Conservation (phyloP, 202 grass and related monocot species). For the Schoenoplectus triqueter region DNA sequence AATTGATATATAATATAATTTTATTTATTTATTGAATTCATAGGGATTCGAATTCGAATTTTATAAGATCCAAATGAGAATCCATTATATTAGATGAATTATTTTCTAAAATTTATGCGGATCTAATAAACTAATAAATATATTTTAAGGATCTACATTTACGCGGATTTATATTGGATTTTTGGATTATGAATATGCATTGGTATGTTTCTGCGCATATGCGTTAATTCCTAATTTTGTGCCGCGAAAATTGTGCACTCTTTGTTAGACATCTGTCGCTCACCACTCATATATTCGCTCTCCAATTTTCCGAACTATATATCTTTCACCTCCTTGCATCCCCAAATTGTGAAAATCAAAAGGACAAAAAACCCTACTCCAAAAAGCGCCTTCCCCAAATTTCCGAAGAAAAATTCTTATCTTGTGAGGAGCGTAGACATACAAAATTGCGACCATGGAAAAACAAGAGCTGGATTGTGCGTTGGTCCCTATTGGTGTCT, state of each 20-base stretch:
- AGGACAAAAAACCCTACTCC: constrained; percentile 5
- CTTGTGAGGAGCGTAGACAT: neutral
- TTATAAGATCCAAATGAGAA: no score
- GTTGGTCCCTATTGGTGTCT: constrained; percentile 35
- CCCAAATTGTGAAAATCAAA: constrained; percentile 4
- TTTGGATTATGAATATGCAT: no score
- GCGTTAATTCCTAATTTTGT: constrained; percentile 4
- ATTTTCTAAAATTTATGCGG: no score
- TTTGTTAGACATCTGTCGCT: constrained; percentile 27
- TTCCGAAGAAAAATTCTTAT: constrained; percentile 5
- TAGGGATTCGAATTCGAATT: no score
- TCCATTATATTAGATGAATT: no score
- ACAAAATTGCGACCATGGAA: constrained; percentile 7
- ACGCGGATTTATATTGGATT: no score
- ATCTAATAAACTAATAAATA: no score
- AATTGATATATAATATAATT: no score
- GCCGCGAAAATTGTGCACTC: neutral
- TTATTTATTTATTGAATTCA: no score
- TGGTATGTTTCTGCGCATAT: neutral
- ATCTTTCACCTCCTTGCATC: neutral
- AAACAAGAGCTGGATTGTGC: constrained; percentile 41
- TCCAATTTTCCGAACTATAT: neutral
- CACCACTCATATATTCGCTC: neutral
- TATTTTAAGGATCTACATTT: no score
- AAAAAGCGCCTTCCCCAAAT: neutral